Base-by-base conservation (phyloP, 2,329 filamentous ascomycete genomes). In the Basipetospora chlamydospora region DNA sequence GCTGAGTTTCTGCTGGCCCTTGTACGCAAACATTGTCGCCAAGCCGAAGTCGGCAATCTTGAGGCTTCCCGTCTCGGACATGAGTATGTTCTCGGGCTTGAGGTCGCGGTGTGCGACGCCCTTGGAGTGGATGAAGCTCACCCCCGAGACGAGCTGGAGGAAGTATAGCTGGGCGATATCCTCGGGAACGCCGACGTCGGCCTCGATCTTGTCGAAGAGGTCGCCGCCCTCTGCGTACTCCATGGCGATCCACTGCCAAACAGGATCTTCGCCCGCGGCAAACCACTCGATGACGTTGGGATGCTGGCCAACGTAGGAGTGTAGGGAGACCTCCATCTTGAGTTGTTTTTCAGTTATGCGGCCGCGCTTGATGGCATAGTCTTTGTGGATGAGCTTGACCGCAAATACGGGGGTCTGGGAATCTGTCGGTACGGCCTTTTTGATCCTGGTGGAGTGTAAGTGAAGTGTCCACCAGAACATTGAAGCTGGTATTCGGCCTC, bases 191-290 rank as follows among this genome's bases (percentile, higher is more conserved):
- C 90, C 90, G 30, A 88, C 83, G 56, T 98, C 90, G 13, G 90
- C 87, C 60, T 98, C 92, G 48, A 98, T 96, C 65, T 98, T 98
- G 73, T 98, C 90, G 56, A 98, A 98, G 6, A 98, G 67, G 54
- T 98, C 90, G 9, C 90, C 90, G 28, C 90, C 90, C 48, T 92
- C 84, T 31, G 90, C 90, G 46, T 84, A 80, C 58, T 98, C 90
- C 86, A 98, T 95, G 26, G 87, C 88, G 47, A 98, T 94, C 90
- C 90, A 98, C 47, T 82, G 75, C 88, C 90, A 98, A 13, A 78
- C 61, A 0, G 67, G 51, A 53, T 98, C 87, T 55, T 95, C 84
- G 38, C 86, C 88, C 2, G 79, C 81, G 28, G 80, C 78, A 48
- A 92, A 86, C 70, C 85, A 95, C 52, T 85, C 80, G 49, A 98